A percentile compares a stretch with the other conserved stretches of the same genome.
These are phyloP conservation scores for Aureobasidium leucospermi DNA, from an alignment of 2,329 filamentous ascomycete species.

Conservation along the genomic window DNA sequence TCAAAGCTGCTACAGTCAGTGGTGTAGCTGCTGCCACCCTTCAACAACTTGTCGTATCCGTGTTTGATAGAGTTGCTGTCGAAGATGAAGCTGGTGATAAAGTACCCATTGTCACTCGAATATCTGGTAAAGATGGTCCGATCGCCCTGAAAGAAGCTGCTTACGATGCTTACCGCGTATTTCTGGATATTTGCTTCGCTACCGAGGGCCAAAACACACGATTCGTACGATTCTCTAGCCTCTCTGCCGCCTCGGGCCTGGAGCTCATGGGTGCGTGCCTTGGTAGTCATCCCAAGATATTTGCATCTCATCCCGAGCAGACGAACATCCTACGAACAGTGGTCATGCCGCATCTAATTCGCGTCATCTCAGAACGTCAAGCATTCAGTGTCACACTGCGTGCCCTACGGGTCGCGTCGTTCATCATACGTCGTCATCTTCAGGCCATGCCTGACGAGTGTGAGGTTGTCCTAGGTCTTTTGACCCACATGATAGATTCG, in stretches of 20 bases:
- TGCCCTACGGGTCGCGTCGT: slow-evolving; percentile 73
- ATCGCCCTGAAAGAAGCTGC: slow-evolving; percentile 67
- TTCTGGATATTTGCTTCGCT: slow-evolving; percentile 83
- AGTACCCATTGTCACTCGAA: slow-evolving; percentile 56
- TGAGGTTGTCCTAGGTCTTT: slow-evolving; percentile 69
- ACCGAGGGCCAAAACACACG: slow-evolving; percentile 77
- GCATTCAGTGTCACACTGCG: slow-evolving; percentile 78
- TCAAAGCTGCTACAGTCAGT: slow-evolving; percentile 88
- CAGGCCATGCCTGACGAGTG: slow-evolving; percentile 68
- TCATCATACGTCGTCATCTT: slow-evolving; percentile 72
- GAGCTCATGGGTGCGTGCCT: slow-evolving; percentile 90
- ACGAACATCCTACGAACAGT: slow-evolving; percentile 67
- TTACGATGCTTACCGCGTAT: slow-evolving; percentile 77
- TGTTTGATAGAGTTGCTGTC: slow-evolving; percentile 81
- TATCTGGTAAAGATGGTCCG: slow-evolving; percentile 56
- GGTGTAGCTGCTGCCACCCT: slow-evolving; percentile 95
- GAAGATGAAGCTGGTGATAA: slow-evolving; percentile 63
- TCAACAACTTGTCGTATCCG: slow-evolving; percentile 83
- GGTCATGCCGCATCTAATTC: slow-evolving; percentile 77
- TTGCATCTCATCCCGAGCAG: slow-evolving; percentile 72
- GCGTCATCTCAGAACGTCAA: slow-evolving; percentile 67
- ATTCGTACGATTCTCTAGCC: slow-evolving; percentile 69
- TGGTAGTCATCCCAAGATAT: slow-evolving; percentile 74
- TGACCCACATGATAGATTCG: slow-evolving; percentile 82
- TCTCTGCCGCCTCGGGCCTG: slow-evolving; percentile 76